Percentiles rank a stretch among this genome's conserved stretches.
phyloP scores from a whole-genome alignment of 345 rosid genomes.

The Hibiscus tridactylites region DNA sequence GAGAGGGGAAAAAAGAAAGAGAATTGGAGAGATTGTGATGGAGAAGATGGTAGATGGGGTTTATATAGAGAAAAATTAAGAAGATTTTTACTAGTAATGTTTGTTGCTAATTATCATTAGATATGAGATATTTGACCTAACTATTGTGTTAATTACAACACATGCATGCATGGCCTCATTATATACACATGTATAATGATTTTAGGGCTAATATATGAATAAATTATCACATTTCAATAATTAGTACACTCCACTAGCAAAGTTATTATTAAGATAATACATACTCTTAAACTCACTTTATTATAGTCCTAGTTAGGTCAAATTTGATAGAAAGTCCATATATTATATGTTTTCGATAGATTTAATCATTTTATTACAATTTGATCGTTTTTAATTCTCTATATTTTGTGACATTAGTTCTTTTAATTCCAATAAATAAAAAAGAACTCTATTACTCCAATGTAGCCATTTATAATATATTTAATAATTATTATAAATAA shows the following conservation, averaged over 20 bases:
- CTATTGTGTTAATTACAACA: neutral
- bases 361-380: no score
- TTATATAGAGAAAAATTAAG: neutral
- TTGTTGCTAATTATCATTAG: neutral
- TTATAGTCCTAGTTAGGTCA: no score
- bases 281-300: neutral
- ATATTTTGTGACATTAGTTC: neutral
- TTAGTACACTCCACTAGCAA: no score
- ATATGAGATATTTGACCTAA: neutral
- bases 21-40: neutral
- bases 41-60: neutral
- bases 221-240: no score
- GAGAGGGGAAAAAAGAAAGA: neutral
- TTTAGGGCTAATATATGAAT: neutral
- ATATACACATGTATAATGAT: neutral
- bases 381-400: no score
- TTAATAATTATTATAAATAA: neutral
- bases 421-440: neutral
- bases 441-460: neutral
- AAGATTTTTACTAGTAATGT: neutral
- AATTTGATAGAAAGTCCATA: no score
- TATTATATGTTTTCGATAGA: no score
- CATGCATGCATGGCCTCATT: neutral
- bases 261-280: neutral
- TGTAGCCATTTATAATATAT: no score